Evolutionary conservation across 345 rosid genomes (phyloP).

Genomic region (Populus simonii): DNA sequence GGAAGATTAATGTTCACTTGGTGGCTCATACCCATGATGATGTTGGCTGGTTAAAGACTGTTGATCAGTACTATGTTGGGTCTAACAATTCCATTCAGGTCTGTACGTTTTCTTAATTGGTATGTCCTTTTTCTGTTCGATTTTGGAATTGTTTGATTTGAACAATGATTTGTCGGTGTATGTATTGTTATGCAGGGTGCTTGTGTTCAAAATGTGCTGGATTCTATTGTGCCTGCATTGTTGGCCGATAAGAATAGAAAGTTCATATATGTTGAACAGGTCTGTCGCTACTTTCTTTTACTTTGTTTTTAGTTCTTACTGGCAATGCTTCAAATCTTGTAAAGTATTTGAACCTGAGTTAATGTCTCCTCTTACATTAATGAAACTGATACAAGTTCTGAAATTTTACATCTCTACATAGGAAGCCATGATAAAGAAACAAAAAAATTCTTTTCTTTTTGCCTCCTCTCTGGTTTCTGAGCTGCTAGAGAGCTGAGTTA

Average conservation of each 20-base stretch:
- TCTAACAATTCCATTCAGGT: slow-evolving; percentile 62
- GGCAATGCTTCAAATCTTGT: too few species aligned
- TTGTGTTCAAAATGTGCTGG: slow-evolving; percentile 51
- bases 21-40: slow-evolving; percentile 57
- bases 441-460: too few species aligned
- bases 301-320: too few species aligned
- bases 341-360: background rate
- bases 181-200: slow-evolving; percentile 35
- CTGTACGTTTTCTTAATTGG: background rate
- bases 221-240: slow-evolving; percentile 49
- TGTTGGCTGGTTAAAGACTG: slow-evolving; percentile 61
- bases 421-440: too few species aligned
- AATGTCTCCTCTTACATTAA: too few species aligned
- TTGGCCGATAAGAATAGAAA: slow-evolving; percentile 50
- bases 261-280: slow-evolving; percentile 60
- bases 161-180: background rate
- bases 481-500: too few species aligned
- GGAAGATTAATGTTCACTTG: slow-evolving; percentile 59
- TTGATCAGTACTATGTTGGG: slow-evolving; percentile 60
- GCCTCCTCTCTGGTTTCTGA: too few species aligned
- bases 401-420: too few species aligned
- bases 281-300: slow-evolving; percentile 9
- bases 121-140: too few species aligned
- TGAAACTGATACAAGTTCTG: too few species aligned
- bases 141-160: background rate